Base-by-base conservation (phyloP, 1,139 yeast species). In the Blastobotrys niveus region DNA sequence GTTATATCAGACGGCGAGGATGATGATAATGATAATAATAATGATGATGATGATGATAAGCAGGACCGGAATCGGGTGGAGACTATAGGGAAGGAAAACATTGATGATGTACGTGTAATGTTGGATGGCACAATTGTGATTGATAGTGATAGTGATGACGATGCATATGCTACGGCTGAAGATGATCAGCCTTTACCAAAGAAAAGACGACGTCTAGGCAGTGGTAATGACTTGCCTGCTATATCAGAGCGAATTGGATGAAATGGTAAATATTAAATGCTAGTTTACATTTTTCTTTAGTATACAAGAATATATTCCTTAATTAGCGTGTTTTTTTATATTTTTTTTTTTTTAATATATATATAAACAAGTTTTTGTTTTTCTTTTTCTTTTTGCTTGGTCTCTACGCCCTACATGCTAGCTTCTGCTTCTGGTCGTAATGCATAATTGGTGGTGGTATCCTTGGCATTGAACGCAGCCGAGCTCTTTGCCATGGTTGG, bases 401-500 rank as follows among this genome's bases (percentile, higher is more conserved):
- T 24, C 27, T 24, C 12, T 8, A 8, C 12, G 27, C 12, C 12
- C 27, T 24, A 24, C 27, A 24, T 24, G n/a, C n/a, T n/a, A n/a
- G n/a, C n/a, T n/a, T n/a, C n/a, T n/a, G n/a, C n/a, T n/a, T n/a
- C n/a, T n/a, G n/a, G n/a, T n/a, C n/a, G n/a, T n/a, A n/a, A n/a
- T n/a, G n/a, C n/a, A n/a, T n/a, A n/a, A n/a, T n/a, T 27, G 14
- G 39, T 12, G n/a, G 41, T 21, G 10, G 39, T 34, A 12, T 34
- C 40, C 24, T 40, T 25, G 25, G 37, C 34, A 20, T 42, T 41
- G 35, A 64, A 65, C 40, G 69, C 70, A 37, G 63, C 64, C 26
- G 71, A 64, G 48, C 93, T 82, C 70, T 76, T 82, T 44, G 95
- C 94, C 95, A 86, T 85, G 33, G 95, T 85, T 56, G 88, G 87